Evolutionary conservation across 768 basidiomycete genomes (phyloP).

Genomic region (Psilocybe tampanensis): DNA sequence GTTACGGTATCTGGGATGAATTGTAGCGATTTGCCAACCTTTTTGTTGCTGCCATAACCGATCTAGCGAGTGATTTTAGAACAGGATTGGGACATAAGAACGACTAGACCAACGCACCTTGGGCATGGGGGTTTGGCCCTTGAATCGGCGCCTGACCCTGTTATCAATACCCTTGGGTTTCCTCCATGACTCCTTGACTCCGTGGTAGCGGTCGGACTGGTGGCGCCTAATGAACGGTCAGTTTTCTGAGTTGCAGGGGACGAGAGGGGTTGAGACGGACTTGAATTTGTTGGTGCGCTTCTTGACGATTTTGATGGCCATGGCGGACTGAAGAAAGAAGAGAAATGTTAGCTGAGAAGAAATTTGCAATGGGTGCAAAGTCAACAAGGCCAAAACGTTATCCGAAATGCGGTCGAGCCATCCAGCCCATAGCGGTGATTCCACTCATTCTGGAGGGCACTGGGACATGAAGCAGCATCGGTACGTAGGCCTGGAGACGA

Average conservation of each 20-base stretch:
- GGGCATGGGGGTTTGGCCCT: slow-evolving; percentile 96
- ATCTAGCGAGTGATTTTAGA: slow-evolving; percentile 45
- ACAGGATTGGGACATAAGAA: neutral
- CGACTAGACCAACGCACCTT: slow-evolving; percentile 57
- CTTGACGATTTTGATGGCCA: slow-evolving; percentile 80
- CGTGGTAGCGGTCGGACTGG: slow-evolving; percentile 96
- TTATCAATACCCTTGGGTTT: slow-evolving; percentile 99
- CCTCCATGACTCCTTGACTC: slow-evolving; percentile 98
- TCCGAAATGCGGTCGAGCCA: slow-evolving; percentile 29
- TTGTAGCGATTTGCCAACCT: slow-evolving; percentile 37
- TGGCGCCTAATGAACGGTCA: slow-evolving; percentile 68
- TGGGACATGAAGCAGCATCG: slow-evolving; percentile 5
- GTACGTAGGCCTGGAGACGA: slow-evolving; percentile 16
- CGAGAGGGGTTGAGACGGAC: slow-evolving; percentile 44
- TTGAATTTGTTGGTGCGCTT: slow-evolving; percentile 98
- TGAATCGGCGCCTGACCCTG: slow-evolving; percentile 93
- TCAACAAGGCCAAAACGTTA: slow-evolving; percentile 28
- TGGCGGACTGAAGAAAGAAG: slow-evolving; percentile 35
- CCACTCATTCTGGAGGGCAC: slow-evolving; percentile 17
- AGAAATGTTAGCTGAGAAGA: slow-evolving; percentile 14
- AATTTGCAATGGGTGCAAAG: slow-evolving; percentile 12
- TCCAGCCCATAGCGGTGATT: slow-evolving; percentile 33
- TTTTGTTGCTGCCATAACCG: slow-evolving; percentile 91
- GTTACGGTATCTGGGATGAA: slow-evolving; percentile 36
- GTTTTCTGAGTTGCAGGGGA: neutral